Evolutionary conservation across 1,139 yeast species (phyloP), one percentile per base, ranked within the genome.

Genomic region (Candida sanyaensis): DNA sequence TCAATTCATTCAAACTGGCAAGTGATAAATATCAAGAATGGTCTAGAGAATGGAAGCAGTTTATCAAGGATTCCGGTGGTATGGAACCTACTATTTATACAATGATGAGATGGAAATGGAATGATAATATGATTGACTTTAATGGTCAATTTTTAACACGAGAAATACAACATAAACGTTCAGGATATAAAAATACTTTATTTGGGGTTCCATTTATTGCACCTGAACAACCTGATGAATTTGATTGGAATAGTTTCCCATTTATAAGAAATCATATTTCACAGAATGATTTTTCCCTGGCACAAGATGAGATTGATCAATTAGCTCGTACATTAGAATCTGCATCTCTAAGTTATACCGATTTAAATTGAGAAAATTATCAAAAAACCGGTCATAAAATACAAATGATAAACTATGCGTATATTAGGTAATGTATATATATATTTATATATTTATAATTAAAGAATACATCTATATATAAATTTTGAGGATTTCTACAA

Each of bases 31-130:
- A 67, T 58, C 69, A 63, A 10, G 65, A 66, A 10, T 86, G 87
- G 83, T 61, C 63, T 17, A 59, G 64, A 11, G 79, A 81, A 2
- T 87, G 96, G 93, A 63, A 61, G 23, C 73, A 74, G 12, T 71
- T 58, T 47, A 56, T 75, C 12, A 43, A 45, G 8, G 64, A 64
- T 5, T 57, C 71, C 1, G 63, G 65, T 1, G 82, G 78, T 1
- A 61, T 78, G 6, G 96, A 89, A 60, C 92, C 96, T 0, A 80
- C 90, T 3, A 64, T 86, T 42, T 70, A 87, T 48, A 79, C 92
- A 0, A 78, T 84, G 50, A 83, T 81, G 55, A 75, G 98, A 58
- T 81, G 90, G 86, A 81, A 80, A 51, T 87, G 96, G 90, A 92
- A 92, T 66, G 77, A 83, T 29, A 81, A 82, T 52, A 67, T 90